phyloP scores from a whole-genome alignment of 164 flowering plant genomes.

The Dillenia turbinata region DNA sequence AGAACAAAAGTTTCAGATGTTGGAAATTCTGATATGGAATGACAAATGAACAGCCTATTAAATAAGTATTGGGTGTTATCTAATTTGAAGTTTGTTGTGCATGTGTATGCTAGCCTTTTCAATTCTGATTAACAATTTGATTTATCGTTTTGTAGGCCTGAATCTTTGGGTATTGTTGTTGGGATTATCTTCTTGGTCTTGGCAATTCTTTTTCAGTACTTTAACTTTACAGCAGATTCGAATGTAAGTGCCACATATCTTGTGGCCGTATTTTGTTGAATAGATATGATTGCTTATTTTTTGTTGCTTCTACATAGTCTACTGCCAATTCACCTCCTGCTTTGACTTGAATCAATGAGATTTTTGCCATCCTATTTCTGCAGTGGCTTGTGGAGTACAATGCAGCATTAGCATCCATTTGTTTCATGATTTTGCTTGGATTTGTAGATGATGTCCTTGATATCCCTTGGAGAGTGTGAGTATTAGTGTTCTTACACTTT shows the following conservation, averaged over 20 bases:
- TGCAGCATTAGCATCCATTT: conserved; percentile 87
- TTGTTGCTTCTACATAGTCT: neutral
- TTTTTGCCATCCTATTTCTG: conserved; percentile 7
- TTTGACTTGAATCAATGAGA: too few relatives aligned
- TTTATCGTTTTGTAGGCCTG: conserved; percentile 66
- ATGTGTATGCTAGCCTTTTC: too few relatives aligned
- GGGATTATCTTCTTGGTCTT: conserved; percentile 78
- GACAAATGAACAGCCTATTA: too few relatives aligned
- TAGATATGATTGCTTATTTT: neutral
- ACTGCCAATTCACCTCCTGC: neutral
- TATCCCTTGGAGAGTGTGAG: conserved; percentile 98
- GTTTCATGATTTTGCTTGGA: conserved; percentile 94
- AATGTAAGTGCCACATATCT: conserved; percentile 43
- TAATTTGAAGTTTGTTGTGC: too few relatives aligned
- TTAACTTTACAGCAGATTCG: conserved; percentile 82
- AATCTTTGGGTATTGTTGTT: conserved; percentile 85
- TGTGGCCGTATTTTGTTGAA: neutral
- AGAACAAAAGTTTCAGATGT: too few relatives aligned
- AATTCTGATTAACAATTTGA: too few relatives aligned
- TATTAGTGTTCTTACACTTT: conserved; percentile 7
- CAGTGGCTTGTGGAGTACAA: conserved; percentile 98
- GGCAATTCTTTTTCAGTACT: conserved; percentile 71
- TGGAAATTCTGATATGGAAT: too few relatives aligned
- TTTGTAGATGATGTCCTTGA: conserved; percentile 98
- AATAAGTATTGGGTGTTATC: too few relatives aligned